These are phyloP conservation scores for Tagetes erecta DNA, from an alignment of 129 eudicot genomes.

Conservation along the genomic window DNA sequence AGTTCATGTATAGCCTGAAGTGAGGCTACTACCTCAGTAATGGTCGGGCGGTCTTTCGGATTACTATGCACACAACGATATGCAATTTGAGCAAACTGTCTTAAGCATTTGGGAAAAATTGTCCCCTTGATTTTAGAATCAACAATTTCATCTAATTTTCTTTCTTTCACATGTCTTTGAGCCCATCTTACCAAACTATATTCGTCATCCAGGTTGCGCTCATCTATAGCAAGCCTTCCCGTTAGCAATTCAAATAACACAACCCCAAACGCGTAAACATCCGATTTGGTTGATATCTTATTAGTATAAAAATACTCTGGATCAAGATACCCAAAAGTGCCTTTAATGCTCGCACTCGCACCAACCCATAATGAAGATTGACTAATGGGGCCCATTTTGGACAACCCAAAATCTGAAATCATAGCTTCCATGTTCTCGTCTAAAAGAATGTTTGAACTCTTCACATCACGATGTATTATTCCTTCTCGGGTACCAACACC, in stretches of 20 bases:
- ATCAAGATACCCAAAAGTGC: too few species aligned
- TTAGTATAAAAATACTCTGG: too few species aligned
- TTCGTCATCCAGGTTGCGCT: background rate
- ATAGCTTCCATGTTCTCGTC: background rate
- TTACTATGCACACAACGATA: slow-evolving; percentile 21
- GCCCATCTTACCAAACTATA: slow-evolving; percentile 28
- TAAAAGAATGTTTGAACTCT: too few species aligned
- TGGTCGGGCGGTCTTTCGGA: slow-evolving; percentile 21
- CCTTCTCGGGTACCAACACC: too few species aligned
- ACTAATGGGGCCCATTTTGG: background rate
- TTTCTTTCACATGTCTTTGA: slow-evolving; percentile 17
- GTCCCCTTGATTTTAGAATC: background rate
- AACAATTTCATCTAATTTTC: slow-evolving; percentile 22
- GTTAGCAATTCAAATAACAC: slow-evolving; percentile 23
- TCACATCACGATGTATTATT: too few species aligned
- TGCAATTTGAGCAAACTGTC: slow-evolving; percentile 18
- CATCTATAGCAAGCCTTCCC: slow-evolving; percentile 24
- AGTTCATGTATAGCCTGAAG: slow-evolving; percentile 18
- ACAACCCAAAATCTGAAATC: slow-evolving; percentile 1
- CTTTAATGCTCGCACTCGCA: too few species aligned
- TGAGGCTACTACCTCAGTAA: slow-evolving; percentile 26
- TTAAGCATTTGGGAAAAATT: slow-evolving; percentile 17
- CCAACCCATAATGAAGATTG: too few species aligned
- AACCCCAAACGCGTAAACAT: slow-evolving; percentile 33
- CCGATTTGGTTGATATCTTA: slow-evolving; percentile 4